phyloP scores from a whole-genome alignment of 192 early-diverging fungal species.

The Linnemannia hyalina region DNA sequence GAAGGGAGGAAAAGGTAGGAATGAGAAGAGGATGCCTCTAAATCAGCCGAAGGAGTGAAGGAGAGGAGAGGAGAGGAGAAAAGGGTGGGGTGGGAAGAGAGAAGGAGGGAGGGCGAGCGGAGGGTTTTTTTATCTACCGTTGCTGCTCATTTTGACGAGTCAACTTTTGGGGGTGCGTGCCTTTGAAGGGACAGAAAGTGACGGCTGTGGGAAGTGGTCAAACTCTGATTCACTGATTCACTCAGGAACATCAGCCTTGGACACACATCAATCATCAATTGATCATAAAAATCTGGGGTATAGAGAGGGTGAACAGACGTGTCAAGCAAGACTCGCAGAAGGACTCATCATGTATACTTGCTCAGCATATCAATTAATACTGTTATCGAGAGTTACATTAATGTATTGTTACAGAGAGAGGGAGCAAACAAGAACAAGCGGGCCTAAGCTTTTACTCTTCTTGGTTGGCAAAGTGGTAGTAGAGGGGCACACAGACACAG shows the following conservation, averaged over 20 bases:
- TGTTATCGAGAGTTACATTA: not conserved
- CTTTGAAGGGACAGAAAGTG: not conserved
- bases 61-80: not conserved
- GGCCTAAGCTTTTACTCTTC: not conserved
- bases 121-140: not conserved
- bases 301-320: no score
- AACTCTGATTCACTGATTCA: not conserved
- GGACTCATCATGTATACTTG: no score
- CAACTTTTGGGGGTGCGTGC: not conserved
- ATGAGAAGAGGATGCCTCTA: not conserved
- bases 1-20: not conserved
- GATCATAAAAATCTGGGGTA: no score
- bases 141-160: not conserved
- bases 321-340: no score
- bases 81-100: not conserved
- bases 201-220: not conserved
- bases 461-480: constrained; percentile 45
- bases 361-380: no score
- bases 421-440: not conserved
- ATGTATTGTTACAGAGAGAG: not conserved
- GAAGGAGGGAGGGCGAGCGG: not conserved
- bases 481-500: constrained; percentile 51
- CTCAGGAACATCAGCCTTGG: not conserved
- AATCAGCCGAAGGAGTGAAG: not conserved
- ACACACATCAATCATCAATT: no score